Evolutionary conservation across 768 basidiomycete species (phyloP), one percentile per base, ranked within the genome.

Genomic region (Postia placenta): DNA sequence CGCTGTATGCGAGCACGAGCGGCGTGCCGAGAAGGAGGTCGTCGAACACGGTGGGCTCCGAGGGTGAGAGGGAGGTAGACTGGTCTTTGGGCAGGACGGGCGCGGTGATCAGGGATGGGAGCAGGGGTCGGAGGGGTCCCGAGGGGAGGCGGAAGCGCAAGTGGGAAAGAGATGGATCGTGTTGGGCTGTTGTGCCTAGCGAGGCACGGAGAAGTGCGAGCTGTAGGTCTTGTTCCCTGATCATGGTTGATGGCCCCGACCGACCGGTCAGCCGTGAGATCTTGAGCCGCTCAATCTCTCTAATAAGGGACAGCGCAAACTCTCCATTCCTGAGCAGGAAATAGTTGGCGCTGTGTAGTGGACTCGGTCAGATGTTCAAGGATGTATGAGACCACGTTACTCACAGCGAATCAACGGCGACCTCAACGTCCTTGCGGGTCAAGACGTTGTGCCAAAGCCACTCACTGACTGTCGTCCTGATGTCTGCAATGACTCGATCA

Each of bases 371-470:
- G 33, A 3, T 14, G 47, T 20, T 46, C 20, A 22, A 40, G 35
- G 40, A 28, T 11, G 33, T 33, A 39, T 19, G 48, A 35, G 41
- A 38, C 36, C 27, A 26, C 5, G 37, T 19, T 0, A 68, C 88
- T 63, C 65, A 92, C 92, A 94, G 63, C 11, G 89, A 87, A 56
- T 92, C 81, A 17, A 95, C 80, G 0, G 92, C 85, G 20, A 86
- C 85, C 54, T 87, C 83, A 0, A 94, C 85, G 53, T 92, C 90
- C 56, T 80, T 78, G 58, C 76, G 76, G 2, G 91, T 94, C 45
- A 96, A 71, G 30, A 95, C 85, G 59, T 93, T 91, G 20, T 81
- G 65, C 93, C 92, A 96, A 1, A 96, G 71, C 92, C 92, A 96
- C 72, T 96, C 93, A 61, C 91, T 87, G 44, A 94, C 79, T 49